A percentile compares a stretch with the other conserved stretches of the same genome.
These are phyloP conservation scores for Alisma plantagoaquatica DNA, from an alignment of 106 monocot genomes.

Conservation along the genomic window DNA sequence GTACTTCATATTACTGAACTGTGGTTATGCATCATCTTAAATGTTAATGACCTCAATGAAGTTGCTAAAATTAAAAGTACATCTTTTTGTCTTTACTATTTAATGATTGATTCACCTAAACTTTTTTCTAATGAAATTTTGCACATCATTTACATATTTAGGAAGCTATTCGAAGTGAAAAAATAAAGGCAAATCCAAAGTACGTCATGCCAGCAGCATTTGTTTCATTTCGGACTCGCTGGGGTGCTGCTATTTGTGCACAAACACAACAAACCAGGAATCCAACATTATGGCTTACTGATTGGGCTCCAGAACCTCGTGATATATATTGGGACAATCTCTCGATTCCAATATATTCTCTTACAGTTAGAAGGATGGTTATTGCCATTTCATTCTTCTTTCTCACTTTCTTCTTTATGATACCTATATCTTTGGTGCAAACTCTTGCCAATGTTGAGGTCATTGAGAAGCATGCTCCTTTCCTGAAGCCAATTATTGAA, in stretches of 20 bases:
- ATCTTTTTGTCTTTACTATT: no score
- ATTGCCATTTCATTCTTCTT: constrained; percentile 58
- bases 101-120: no score
- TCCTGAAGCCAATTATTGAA: constrained; percentile 52
- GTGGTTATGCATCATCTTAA: no score
- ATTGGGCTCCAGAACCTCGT: constrained; percentile 78
- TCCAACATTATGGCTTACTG: constrained; percentile 66
- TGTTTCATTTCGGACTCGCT: constrained; percentile 62
- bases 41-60: no score
- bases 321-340: constrained; percentile 74
- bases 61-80: no score
- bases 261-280: constrained; percentile 74
- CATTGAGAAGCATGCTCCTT: constrained; percentile 51
- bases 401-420: constrained; percentile 81
- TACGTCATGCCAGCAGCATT: constrained; percentile 61
- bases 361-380: constrained; percentile 44
- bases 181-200: constrained; percentile 33
- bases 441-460: constrained; percentile 71
- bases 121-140: no score
- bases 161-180: constrained; percentile 41
- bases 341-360: constrained; percentile 52
- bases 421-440: constrained; percentile 65
- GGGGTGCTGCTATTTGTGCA: constrained; percentile 81
- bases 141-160: no score
- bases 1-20: no score